A percentile compares a stretch with the other conserved stretches of the same genome.
Conservation (phyloP, 345 rosid genomes). For the Moricandia moricandioides region DNA sequence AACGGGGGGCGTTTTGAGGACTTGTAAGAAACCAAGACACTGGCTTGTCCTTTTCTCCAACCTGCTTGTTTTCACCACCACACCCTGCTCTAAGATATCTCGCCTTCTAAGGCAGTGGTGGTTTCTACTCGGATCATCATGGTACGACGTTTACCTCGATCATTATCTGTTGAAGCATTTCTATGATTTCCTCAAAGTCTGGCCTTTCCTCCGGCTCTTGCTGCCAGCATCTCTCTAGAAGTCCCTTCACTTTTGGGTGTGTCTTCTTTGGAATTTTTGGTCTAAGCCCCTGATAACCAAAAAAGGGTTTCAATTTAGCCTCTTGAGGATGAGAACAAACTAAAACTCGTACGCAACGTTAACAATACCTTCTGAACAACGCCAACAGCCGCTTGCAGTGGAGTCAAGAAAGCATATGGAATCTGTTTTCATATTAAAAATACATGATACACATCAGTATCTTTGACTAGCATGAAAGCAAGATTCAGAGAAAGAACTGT, state of each 20-base stretch:
- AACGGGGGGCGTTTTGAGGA: slow-evolving; percentile 37
- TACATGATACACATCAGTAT: slow-evolving; percentile 11
- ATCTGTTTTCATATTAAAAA: slow-evolving; percentile 51
- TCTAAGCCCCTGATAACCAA: slow-evolving; percentile 53
- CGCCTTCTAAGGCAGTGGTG: neutral
- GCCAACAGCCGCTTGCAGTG: slow-evolving; percentile 90
- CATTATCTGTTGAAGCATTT: slow-evolving; percentile 61
- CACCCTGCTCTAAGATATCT: slow-evolving; percentile 25
- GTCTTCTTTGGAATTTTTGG: slow-evolving; percentile 80
- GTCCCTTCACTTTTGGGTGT: slow-evolving; percentile 63
- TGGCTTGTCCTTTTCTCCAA: slow-evolving; percentile 50
- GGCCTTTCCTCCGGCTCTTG: slow-evolving; percentile 82
- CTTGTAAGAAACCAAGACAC: slow-evolving; percentile 38
- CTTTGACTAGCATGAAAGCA: neutral
- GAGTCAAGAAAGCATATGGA: slow-evolving; percentile 75
- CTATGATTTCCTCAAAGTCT: slow-evolving; percentile 65
- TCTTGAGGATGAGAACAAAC: neutral
- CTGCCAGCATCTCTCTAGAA: slow-evolving; percentile 88
- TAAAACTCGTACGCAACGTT: neutral
- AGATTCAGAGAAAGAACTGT: neutral
- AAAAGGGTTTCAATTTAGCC: slow-evolving; percentile 2
- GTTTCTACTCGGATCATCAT: slow-evolving; percentile 7
- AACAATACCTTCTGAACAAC: slow-evolving; percentile 80
- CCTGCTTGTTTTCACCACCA: slow-evolving; percentile 45
- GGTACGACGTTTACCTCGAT: slow-evolving; percentile 53